These are phyloP conservation scores for Exophiala spinifera DNA, from an alignment of 2,329 filamentous ascomycete genomes.

Conservation along the genomic window DNA sequence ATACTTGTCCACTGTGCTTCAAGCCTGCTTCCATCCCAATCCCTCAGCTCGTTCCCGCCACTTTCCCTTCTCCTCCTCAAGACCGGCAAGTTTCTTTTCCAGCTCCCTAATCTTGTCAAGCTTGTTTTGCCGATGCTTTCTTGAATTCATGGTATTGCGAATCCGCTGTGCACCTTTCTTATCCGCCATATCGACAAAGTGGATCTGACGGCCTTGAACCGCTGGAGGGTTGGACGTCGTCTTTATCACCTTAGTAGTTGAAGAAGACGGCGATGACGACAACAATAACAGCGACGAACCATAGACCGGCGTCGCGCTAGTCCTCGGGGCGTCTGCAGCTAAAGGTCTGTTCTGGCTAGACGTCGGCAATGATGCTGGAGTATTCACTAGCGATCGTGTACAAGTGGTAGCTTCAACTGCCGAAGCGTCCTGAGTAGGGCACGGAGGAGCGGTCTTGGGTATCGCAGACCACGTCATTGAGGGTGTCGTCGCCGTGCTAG, in stretches of 20 bases:
- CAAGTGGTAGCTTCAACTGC: too few species aligned
- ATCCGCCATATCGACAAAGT: conserved; percentile 29
- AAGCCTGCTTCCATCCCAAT: conserved; percentile 14
- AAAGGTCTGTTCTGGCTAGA: neutral
- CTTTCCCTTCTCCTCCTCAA: conserved; percentile 20
- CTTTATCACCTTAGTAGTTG: neutral
- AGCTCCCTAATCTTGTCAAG: conserved; percentile 27
- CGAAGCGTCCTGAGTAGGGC: neutral
- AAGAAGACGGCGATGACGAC: too few species aligned
- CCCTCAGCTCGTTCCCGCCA: conserved; percentile 17
- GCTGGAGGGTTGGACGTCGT: neutral
- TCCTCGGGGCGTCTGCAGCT: neutral
- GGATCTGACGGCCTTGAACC: conserved; percentile 15
- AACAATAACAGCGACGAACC: too few species aligned
- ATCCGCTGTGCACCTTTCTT: conserved; percentile 27
- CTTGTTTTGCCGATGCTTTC: conserved; percentile 28
- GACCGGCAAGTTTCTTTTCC: conserved; percentile 25
- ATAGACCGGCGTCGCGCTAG: neutral
- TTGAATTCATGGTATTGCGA: conserved; percentile 30
- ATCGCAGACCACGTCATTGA: neutral
- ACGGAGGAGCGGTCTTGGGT: neutral
- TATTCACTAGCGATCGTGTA: neutral
- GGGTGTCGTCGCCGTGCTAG: neutral
- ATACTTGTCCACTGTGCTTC: neutral
- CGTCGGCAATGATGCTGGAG: neutral